Base-by-base conservation (phyloP, 441 rosid genomes). In the Erodium moschatum region DNA sequence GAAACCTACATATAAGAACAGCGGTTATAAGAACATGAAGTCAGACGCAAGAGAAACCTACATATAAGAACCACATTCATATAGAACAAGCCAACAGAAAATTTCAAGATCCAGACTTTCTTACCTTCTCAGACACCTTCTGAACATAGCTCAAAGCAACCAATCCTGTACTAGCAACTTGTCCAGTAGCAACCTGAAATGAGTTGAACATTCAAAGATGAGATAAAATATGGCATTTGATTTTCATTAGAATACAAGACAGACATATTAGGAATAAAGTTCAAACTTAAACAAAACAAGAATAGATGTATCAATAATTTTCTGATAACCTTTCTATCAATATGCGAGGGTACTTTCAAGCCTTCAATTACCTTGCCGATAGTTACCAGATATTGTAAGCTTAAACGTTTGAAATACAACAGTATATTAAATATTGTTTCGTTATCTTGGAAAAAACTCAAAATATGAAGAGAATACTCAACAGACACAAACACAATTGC, bases 31-130 rank as follows among this genome's bases (percentile, higher is more conserved):
- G 67, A 74, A 67, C 31, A n/a, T n/a, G n/a, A n/a, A n/a, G n/a
- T n/a, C n/a, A n/a, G n/a, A n/a, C n/a, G 96, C 98, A 24, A 93
- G 85, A 62, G 96, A 88, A 73, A 93, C 98, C 98, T 93, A 73
- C 8, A 48, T 8, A 38, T 75, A 58, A 72, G 67, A 74, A 67
- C 31, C 20, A 64, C 24, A 44, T 16, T 56, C 27, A 38, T 38
- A 12, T 65, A 64, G 35, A n/a, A 24, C 10, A 0, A 42, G 66
- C 65, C 35, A 46, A 64, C 12, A 19, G 58, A 65, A 66, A 71
- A 27, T 19, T 61, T 18, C 18, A 70, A 19, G 6, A 20, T 6
- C 2, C 62, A 16, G 62, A 44, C n/a, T 15, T 13, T 15, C 65
- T 74, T 78, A 93, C 98, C 98, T 93, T 93, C 65, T 93, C 95